phyloP scores from a whole-genome alignment of 768 basidiomycete genomes.

The Suillus spraguei region DNA sequence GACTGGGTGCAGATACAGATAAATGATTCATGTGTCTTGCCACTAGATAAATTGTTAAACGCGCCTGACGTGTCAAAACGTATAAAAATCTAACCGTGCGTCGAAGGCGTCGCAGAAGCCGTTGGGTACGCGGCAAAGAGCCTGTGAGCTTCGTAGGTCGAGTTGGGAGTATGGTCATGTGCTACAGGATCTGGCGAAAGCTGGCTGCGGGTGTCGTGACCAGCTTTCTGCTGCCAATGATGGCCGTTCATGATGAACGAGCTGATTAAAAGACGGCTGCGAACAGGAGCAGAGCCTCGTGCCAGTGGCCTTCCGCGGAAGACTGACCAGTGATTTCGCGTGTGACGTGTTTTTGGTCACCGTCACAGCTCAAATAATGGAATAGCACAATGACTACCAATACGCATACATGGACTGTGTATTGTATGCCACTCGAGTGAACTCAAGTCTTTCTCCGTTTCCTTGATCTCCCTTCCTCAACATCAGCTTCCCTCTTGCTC shows the following conservation, averaged over 20 bases:
- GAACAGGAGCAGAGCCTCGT: conserved; percentile 10
- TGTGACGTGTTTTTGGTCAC: conserved; percentile 11
- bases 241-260: conserved; percentile 26
- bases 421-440: background rate
- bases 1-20: conserved; percentile 58
- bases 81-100: conserved; percentile 55
- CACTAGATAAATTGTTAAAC: conserved; percentile 43
- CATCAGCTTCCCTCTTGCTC: conserved; percentile 64
- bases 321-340: background rate
- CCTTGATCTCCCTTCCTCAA: conserved; percentile 54
- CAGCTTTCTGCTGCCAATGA: conserved; percentile 27
- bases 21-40: conserved; percentile 66
- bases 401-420: background rate
- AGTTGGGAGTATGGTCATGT: conserved; percentile 37
- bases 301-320: conserved; percentile 8
- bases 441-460: conserved; percentile 54
- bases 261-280: conserved; percentile 9
- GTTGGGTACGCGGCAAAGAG: conserved; percentile 71
- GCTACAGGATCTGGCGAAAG: conserved; percentile 17
- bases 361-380: conserved; percentile 6
- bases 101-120: conserved; percentile 75
- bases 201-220: conserved; percentile 18
- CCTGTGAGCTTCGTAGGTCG: conserved; percentile 68
- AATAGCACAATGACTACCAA: background rate
- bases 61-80: background rate